Percentiles rank a stretch among this genome's conserved stretches.
Conservation (phyloP, 345 rosid genomes). For the Tarenaya hassleriana region DNA sequence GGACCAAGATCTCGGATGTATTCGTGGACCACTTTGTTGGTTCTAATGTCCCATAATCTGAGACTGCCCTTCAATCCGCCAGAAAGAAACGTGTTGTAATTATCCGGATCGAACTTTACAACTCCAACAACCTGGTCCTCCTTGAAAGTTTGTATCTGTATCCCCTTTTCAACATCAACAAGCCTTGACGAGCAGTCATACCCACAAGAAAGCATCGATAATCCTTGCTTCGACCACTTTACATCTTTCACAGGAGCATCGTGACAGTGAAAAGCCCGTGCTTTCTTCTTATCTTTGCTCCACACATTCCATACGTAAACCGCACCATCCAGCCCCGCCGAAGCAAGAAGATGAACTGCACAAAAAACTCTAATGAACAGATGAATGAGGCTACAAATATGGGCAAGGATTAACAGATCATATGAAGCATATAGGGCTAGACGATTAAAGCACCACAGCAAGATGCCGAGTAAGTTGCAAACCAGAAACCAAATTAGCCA, state of each 20-base stretch:
- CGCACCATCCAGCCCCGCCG: slow-evolving; percentile 72
- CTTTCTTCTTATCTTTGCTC: slow-evolving; percentile 58
- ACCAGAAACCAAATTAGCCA: not conserved
- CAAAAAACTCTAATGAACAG: slow-evolving; percentile 43
- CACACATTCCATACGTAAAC: slow-evolving; percentile 74
- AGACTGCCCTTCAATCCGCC: slow-evolving; percentile 72
- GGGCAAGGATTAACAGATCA: not conserved
- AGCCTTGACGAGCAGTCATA: slow-evolving; percentile 66
- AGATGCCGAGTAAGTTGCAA: too few relatives aligned
- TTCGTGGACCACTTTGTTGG: slow-evolving; percentile 46
- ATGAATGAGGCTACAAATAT: slow-evolving; percentile 32
- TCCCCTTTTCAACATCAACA: slow-evolving; percentile 69
- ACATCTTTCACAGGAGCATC: slow-evolving; percentile 69
- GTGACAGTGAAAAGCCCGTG: slow-evolving; percentile 48
- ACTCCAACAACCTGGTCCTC: slow-evolving; percentile 69
- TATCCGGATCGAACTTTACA: slow-evolving; percentile 58
- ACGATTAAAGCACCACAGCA: not conserved
- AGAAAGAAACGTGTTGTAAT: slow-evolving; percentile 64
- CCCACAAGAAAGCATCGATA: slow-evolving; percentile 68
- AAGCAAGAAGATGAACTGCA: slow-evolving; percentile 91
- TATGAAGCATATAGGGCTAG: not conserved
- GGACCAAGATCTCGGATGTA: slow-evolving; percentile 56
- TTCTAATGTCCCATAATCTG: slow-evolving; percentile 77
- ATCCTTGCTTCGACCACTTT: slow-evolving; percentile 57
- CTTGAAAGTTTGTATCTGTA: slow-evolving; percentile 48